Percentiles rank a stretch among this genome's conserved stretches.
phyloP scores from a whole-genome alignment of 306 rosid genomes.

The Calophaca sinica region DNA sequence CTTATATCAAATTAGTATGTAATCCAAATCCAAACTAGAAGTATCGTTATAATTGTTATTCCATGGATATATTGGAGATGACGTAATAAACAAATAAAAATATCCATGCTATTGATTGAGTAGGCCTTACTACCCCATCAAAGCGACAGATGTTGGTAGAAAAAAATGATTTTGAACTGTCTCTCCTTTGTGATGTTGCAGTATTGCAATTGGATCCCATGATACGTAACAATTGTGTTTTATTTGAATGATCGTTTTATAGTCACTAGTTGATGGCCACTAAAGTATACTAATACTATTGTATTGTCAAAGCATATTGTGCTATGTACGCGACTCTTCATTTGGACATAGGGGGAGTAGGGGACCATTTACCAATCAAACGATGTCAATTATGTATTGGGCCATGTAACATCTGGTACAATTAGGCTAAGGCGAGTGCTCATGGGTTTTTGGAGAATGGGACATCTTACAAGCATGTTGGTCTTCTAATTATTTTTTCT shows the following conservation, averaged over 20 bases:
- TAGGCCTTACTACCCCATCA: constrained; percentile 53
- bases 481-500: constrained; percentile 58
- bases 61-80: not conserved
- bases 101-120: constrained; percentile 47
- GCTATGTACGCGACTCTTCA: not conserved
- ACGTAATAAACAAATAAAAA: constrained; percentile 18
- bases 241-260: constrained; percentile 44
- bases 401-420: constrained; percentile 54
- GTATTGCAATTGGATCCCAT: constrained; percentile 58
- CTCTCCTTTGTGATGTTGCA: constrained; percentile 32
- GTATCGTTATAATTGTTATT: too few relatives aligned
- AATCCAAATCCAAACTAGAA: too few relatives aligned
- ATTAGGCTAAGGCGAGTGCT: constrained; percentile 72
- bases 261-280: constrained; percentile 40
- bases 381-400: constrained; percentile 52
- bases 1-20: not conserved
- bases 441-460: constrained; percentile 98
- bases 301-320: constrained; percentile 13
- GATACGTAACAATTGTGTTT: constrained; percentile 51
- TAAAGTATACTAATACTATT: constrained; percentile 30
- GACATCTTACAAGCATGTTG: constrained; percentile 93
- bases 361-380: constrained; percentile 69
- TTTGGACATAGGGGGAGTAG: constrained; percentile 29
- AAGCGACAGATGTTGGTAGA: constrained; percentile 50
- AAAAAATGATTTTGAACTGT: constrained; percentile 34